These are phyloP conservation scores for Fusarium duplospermum DNA, from an alignment of 2,329 filamentous ascomycete species.

Conservation along the genomic window DNA sequence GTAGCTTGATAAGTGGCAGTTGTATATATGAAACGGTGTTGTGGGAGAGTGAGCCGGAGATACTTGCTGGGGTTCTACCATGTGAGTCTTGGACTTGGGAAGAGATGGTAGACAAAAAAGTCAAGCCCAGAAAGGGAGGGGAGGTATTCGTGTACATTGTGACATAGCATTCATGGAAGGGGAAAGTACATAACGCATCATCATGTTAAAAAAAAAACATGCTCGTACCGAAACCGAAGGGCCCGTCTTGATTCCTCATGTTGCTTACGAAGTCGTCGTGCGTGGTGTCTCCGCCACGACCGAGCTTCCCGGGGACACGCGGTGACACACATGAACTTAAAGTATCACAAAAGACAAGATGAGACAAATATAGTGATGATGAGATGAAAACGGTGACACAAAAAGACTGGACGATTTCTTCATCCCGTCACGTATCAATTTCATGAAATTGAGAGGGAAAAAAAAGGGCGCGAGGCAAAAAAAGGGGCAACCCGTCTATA, in stretches of 20 bases:
- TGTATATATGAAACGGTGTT: conserved; percentile 29
- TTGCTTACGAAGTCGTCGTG: conserved; percentile 17
- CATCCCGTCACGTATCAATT: neutral
- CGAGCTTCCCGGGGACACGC: conserved; percentile 21
- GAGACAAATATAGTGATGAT: no score
- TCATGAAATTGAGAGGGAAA: neutral
- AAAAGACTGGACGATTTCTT: neutral
- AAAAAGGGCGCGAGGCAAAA: conserved; percentile 8
- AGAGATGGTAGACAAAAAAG: conserved; percentile 13
- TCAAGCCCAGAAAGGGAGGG: neutral
- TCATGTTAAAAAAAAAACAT: neutral
- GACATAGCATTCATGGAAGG: conserved; percentile 20
- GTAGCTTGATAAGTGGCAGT: conserved; percentile 1
- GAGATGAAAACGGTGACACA: neutral
- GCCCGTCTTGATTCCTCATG: neutral
- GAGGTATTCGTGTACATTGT: conserved; percentile 24
- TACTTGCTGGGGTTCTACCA: conserved; percentile 16
- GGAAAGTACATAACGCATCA: conserved; percentile 17
- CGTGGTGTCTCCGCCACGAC: conserved; percentile 24
- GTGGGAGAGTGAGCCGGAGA: conserved; percentile 5
- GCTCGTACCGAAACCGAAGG: neutral
- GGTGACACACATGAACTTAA: conserved; percentile 9
- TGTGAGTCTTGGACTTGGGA: neutral
- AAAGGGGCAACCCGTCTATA: conserved; percentile 29
- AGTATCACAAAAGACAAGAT: neutral